phyloP scores from a whole-genome alignment of 768 basidiomycete species.

The Boletus barrowsii region DNA sequence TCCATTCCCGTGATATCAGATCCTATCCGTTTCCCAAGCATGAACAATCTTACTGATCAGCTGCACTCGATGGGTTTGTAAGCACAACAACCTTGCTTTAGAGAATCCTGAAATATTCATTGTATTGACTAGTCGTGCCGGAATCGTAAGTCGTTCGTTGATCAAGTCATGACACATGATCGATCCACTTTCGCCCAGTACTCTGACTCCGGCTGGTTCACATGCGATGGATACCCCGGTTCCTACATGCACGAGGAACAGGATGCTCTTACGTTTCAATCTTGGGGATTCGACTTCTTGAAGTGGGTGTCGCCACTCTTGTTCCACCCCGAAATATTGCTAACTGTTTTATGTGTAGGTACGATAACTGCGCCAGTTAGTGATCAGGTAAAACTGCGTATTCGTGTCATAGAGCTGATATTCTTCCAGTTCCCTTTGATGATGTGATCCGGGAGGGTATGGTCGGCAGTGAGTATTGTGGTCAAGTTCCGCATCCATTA shows the following conservation, averaged over 20 bases:
- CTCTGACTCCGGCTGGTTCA: constrained; percentile 67
- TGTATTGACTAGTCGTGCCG: constrained; percentile 43
- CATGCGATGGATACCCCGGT: constrained; percentile 58
- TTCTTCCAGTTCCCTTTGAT: constrained; percentile 50
- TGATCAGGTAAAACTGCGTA: not conserved
- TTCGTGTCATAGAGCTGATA: not conserved
- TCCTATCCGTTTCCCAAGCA: constrained; percentile 50
- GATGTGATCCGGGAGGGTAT: constrained; percentile 51
- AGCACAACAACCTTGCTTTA: constrained; percentile 15
- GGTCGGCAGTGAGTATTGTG: constrained; percentile 42
- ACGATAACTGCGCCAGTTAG: constrained; percentile 59
- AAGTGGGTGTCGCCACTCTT: constrained; percentile 41
- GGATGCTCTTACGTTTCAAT: constrained; percentile 55
- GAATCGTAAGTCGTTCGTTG: constrained; percentile 44
- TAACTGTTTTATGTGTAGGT: constrained; percentile 33
- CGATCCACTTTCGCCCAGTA: constrained; percentile 38
- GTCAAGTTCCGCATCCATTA: not conserved
- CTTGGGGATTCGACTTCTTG: constrained; percentile 62
- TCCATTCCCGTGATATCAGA: constrained; percentile 31
- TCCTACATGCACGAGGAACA: constrained; percentile 59
- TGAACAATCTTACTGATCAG: constrained; percentile 51
- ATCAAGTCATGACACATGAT: not conserved
- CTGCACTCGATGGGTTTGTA: constrained; percentile 58
- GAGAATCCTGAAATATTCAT: not conserved
- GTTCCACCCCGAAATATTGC: not conserved